These are phyloP conservation scores for Rhizopogon sp. DNA, from an alignment of 768 basidiomycete species.

Conservation along the genomic window DNA sequence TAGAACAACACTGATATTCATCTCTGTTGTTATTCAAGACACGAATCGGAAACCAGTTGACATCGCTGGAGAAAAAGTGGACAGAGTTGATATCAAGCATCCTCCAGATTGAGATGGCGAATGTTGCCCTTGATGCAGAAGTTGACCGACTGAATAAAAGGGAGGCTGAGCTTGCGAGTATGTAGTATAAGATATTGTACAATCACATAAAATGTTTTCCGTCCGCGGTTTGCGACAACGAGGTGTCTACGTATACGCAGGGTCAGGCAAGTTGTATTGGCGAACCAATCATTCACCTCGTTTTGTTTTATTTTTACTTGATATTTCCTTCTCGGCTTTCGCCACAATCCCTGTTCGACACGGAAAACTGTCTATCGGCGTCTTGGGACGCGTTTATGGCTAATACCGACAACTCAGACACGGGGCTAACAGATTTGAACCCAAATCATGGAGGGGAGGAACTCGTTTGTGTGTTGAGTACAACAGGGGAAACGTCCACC, in stretches of 20 bases:
- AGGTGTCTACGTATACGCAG: neutral
- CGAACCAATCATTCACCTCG: neutral
- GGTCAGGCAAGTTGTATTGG: neutral
- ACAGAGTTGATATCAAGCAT: constrained; percentile 88
- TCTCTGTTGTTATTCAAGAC: constrained; percentile 42
- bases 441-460: constrained; percentile 19
- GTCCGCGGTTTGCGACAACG: neutral
- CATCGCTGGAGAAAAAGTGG: constrained; percentile 82
- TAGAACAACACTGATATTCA: neutral
- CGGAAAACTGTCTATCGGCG: constrained; percentile 32
- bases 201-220: neutral
- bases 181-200: constrained; percentile 4
- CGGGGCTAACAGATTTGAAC: constrained; percentile 37
- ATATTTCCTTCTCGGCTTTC: constrained; percentile 6
- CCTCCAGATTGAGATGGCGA: constrained; percentile 94
- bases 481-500: constrained; percentile 3
- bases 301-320: neutral
- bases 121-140: constrained; percentile 81
- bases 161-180: constrained; percentile 56
- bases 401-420: constrained; percentile 47
- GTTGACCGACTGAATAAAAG: constrained; percentile 53
- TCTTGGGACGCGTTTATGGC: constrained; percentile 82
- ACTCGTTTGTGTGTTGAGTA: constrained; percentile 4
- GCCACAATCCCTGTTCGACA: constrained; percentile 5
- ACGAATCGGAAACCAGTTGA: constrained; percentile 72